Evolutionary conservation across 2,329 filamentous ascomycete species (phyloP).

Genomic region (Aspergillus udagawae): DNA sequence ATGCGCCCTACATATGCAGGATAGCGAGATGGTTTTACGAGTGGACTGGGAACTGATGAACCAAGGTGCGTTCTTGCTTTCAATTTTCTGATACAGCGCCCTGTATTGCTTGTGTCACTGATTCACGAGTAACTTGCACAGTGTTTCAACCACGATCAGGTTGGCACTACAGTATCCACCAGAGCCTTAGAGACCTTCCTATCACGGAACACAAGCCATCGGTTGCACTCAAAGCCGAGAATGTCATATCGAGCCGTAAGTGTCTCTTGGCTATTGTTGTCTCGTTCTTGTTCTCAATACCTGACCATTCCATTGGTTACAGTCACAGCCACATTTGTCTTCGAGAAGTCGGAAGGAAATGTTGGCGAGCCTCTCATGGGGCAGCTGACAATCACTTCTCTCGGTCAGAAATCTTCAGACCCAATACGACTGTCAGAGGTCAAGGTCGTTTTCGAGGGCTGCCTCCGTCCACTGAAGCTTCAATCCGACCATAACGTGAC

Average conservation of each 20-base stretch:
- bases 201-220: constrained; percentile 39
- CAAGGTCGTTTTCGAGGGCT: constrained; percentile 51
- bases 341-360: constrained; percentile 52
- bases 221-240: constrained; percentile 46
- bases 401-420: constrained; percentile 41
- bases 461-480: constrained; percentile 41
- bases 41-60: constrained; percentile 56
- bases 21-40: constrained; percentile 47
- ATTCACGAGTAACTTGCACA: constrained; percentile 11
- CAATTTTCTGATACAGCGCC: not conserved
- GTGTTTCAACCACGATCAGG: constrained; percentile 34
- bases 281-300: not conserved
- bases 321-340: constrained; percentile 52
- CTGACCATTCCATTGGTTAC: constrained; percentile 15
- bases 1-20: constrained; percentile 45
- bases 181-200: constrained; percentile 40
- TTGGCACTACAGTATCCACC: constrained; percentile 46
- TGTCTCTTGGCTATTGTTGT: constrained; percentile 8
- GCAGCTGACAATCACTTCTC: constrained; percentile 53
- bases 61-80: constrained; percentile 23
- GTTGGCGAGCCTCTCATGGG: constrained; percentile 56
- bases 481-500: constrained; percentile 28
- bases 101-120: not conserved
- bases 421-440: constrained; percentile 49
- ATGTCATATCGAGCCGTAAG: constrained; percentile 47